Evolutionary conservation across 495 filamentous ascomycete genomes (phyloP), one percentile per base, ranked within the genome.

Genomic region (Daldinia grandis): DNA sequence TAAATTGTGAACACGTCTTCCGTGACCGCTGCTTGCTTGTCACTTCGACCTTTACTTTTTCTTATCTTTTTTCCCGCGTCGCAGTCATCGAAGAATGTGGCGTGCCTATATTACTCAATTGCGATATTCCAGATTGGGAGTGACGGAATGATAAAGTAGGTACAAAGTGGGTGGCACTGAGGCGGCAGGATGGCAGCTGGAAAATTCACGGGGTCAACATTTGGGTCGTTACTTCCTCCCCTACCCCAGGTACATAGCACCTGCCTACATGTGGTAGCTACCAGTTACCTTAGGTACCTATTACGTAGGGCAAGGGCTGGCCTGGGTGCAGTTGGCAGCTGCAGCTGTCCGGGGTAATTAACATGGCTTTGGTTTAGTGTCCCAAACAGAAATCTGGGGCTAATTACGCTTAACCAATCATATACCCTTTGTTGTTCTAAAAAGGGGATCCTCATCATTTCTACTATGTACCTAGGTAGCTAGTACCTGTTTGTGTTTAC

Each of bases 51-150:
- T 47, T 49, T 62, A 25, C 7, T 58, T 50, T 58, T 66, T 38
- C 33, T 71, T 66, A 50, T 58, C 19, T 57, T 58, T 51, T 56
- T 38, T 31, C 17, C 12, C 42, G 21, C 42, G 58, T 58, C 58
- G 27, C 44, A 57, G 49, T 65, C 58, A 47, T 59, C 47, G 9
- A 66, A 2, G 19, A 27, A 60, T 44, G 64, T 72, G 61, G 65
- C 70, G 70, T 73, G 70, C 40, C 68, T 68, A 68, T 21, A 73
- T 73, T 65, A 65, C 56, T 33, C 50, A 58, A 73, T 73, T 64
- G 70, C 70, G 65, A 73, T 49, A 72, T 72, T 57, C 58, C 28
- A 47, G 19, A 47, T 47, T 47, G 4, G 19, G 42, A 21, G 17
- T 21, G 17, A 47, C 42, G 42, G 42, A 47, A 21, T 47, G 42